Evolutionary conservation across 164 flowering plant species (phyloP).

Genomic region (Warburgia ugandensis): DNA sequence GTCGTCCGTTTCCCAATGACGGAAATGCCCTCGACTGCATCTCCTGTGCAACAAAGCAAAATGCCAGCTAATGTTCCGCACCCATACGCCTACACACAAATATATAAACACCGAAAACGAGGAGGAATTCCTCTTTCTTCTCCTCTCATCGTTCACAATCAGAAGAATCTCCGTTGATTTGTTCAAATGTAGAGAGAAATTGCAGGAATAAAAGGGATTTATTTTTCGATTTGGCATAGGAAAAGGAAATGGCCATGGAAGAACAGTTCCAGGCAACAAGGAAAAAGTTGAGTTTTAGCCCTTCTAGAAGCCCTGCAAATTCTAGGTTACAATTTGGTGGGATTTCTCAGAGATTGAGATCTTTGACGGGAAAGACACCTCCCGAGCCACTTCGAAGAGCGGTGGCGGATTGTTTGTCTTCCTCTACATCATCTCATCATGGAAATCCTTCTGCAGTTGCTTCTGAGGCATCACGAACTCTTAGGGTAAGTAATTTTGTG

Average conservation of each 20-base stretch:
- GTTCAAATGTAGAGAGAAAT: constrained; percentile 3
- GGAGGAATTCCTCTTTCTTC: neutral
- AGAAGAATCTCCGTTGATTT: no score
- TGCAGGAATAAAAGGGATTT: no score
- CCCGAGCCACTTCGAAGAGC: constrained; percentile 96
- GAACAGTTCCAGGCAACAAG: constrained; percentile 1
- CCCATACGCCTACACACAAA: neutral
- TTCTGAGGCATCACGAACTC: constrained; percentile 77
- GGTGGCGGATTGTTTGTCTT: constrained; percentile 83
- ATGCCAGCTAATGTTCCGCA: constrained; percentile 4
- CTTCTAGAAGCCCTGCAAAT: constrained; percentile 6
- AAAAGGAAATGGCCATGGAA: constrained; percentile 1
- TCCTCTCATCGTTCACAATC: neutral
- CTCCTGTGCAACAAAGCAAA: no score
- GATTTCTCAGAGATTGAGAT: constrained; percentile 58
- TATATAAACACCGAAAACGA: neutral
- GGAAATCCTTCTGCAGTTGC: constrained; percentile 39
- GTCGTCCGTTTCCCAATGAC: no score
- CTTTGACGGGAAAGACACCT: constrained; percentile 68
- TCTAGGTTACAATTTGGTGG: constrained; percentile 14
- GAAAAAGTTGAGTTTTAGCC: constrained; percentile 6
- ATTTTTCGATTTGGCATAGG: no score
- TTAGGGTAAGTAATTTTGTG: constrained; percentile 50
- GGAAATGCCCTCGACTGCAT: no score
- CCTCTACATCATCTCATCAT: constrained; percentile 41